phyloP scores from a whole-genome alignment of 352 stramenopile genomes.

The Phytophthora syringae region DNA sequence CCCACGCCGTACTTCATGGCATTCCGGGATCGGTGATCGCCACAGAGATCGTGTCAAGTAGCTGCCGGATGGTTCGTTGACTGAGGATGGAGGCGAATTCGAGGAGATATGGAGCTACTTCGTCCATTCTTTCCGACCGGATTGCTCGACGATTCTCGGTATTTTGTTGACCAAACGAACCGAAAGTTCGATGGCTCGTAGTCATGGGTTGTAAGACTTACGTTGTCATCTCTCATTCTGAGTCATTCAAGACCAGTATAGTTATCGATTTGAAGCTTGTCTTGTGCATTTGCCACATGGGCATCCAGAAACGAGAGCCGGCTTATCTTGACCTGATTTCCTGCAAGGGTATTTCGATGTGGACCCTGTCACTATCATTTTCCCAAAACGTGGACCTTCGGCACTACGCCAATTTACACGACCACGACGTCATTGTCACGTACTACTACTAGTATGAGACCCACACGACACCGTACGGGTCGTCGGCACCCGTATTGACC shows the following conservation, averaged over 20 bases:
- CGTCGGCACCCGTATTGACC: too few relatives aligned
- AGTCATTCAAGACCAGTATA: too few relatives aligned
- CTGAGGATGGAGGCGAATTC: constrained; percentile 7
- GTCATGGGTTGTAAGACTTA: too few relatives aligned
- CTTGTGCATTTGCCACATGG: not conserved
- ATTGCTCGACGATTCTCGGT: constrained; percentile 37
- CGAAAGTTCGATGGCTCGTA: constrained; percentile 33
- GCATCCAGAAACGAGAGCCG: not conserved
- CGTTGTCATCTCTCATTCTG: too few relatives aligned
- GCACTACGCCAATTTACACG: too few relatives aligned
- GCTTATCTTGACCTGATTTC: too few relatives aligned
- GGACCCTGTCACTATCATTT: not conserved
- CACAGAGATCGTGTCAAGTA: constrained; percentile 31
- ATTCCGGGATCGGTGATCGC: constrained; percentile 16
- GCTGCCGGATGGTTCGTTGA: constrained; percentile 1
- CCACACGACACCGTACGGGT: too few relatives aligned
- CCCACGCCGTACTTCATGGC: constrained; percentile 33
- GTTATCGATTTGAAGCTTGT: not conserved
- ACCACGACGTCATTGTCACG: too few relatives aligned
- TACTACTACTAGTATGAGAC: too few relatives aligned
- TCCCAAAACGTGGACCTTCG: too few relatives aligned
- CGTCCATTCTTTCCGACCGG: constrained; percentile 10
- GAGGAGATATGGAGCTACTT: constrained; percentile 16
- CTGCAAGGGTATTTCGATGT: not conserved
- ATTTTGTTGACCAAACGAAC: constrained; percentile 45